A percentile compares a stretch with the other conserved stretches of the same genome.
These are phyloP conservation scores for Malassezia globosa DNA, from an alignment of 1,284 basidiomycete genomes.

Conservation along the genomic window DNA sequence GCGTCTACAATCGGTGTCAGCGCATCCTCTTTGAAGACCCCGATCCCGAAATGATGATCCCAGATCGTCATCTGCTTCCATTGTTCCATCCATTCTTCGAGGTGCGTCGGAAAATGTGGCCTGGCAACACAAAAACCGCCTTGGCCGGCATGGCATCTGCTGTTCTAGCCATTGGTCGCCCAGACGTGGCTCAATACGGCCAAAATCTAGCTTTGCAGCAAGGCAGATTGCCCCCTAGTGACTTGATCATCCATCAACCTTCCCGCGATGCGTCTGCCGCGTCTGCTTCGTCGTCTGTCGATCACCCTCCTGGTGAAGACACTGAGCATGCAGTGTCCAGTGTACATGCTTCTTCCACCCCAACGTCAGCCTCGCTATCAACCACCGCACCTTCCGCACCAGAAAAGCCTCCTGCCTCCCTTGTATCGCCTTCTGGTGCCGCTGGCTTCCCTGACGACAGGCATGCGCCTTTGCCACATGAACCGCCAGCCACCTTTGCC, in stretches of 20 bases:
- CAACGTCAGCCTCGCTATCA: too few species aligned
- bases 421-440: too few species aligned
- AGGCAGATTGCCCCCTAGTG: constrained; percentile 48
- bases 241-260: neutral
- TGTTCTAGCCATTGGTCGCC: constrained; percentile 67
- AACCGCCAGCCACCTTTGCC: neutral
- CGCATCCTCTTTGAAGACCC: constrained; percentile 88
- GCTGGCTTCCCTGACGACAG: too few species aligned
- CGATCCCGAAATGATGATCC: constrained; percentile 19
- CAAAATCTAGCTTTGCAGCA: constrained; percentile 82
- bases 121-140: constrained; percentile 53
- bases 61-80: neutral
- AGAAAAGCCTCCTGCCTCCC: too few species aligned
- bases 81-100: constrained; percentile 9
- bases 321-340: neutral
- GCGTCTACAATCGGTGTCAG: constrained; percentile 82
- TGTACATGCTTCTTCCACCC: neutral
- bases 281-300: too few species aligned
- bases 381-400: too few species aligned
- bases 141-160: constrained; percentile 76
- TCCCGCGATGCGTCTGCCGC: too few species aligned
- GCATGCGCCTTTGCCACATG: too few species aligned
- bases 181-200: constrained; percentile 59
- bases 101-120: constrained; percentile 22
- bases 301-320: too few species aligned